phyloP scores from a whole-genome alignment of 2,329 filamentous ascomycete genomes.

The Ustulina deusta region DNA sequence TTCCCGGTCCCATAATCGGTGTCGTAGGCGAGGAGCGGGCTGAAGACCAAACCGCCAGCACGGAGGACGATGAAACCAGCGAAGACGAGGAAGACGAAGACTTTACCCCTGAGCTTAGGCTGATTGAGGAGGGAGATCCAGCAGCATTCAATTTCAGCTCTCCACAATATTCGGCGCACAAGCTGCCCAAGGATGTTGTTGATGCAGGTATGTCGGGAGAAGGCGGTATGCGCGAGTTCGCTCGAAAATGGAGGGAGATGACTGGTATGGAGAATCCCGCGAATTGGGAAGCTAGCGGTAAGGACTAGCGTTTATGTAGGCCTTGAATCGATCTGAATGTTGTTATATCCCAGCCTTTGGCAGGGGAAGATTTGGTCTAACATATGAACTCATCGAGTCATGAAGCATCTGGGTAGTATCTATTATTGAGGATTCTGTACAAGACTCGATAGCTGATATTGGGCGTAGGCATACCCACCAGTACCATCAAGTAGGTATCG shows the following conservation, averaged over 20 bases:
- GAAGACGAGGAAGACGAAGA: slow-evolving; percentile 65
- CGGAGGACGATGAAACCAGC: slow-evolving; percentile 51
- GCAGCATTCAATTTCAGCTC: slow-evolving; percentile 88
- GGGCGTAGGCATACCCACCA: too few species aligned
- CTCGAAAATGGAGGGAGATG: slow-evolving; percentile 77
- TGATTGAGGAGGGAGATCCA: slow-evolving; percentile 86
- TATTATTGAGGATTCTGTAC: too few species aligned
- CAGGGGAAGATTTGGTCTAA: not conserved
- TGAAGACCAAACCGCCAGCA: slow-evolving; percentile 55
- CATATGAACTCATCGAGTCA: not conserved
- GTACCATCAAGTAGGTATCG: too few species aligned
- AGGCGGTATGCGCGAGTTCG: slow-evolving; percentile 84
- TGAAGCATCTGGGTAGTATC: not conserved
- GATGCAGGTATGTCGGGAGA: slow-evolving; percentile 75
- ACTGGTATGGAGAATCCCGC: slow-evolving; percentile 48
- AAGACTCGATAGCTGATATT: too few species aligned
- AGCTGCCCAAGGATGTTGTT: slow-evolving; percentile 93
- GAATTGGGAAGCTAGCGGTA: slow-evolving; percentile 45
- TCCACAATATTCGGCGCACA: slow-evolving; percentile 93
- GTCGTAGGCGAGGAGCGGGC: slow-evolving; percentile 55
- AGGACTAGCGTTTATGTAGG: slow-evolving; percentile 12
- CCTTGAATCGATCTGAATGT: not conserved
- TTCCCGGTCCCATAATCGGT: slow-evolving; percentile 69
- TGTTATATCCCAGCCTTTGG: not conserved
- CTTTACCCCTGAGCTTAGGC: slow-evolving; percentile 80